Evolutionary conservation across 768 basidiomycete genomes (phyloP), one percentile per base, ranked within the genome.

Genomic region (Podaxis mareebaensis): DNA sequence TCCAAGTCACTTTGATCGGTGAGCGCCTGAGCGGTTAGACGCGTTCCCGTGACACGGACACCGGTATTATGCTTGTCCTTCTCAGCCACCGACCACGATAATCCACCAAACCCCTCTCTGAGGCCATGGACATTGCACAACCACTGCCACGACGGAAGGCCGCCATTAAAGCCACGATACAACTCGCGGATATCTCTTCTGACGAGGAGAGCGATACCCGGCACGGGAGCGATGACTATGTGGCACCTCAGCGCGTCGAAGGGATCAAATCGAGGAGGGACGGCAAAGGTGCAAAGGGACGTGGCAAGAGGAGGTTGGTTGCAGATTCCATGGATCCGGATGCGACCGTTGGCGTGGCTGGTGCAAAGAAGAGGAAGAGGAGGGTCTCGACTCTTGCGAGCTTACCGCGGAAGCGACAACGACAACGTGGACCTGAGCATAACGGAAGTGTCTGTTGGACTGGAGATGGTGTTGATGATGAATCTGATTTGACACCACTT

Each of bases 401-500:
- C 11, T 15, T 36, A 5, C 36, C 54, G 20, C 44, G 46, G 17
- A 63, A 63, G 36, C 61, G 61, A 51, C 61, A 28, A 15, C 61
- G 61, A 40, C 61, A 28, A 15, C 54, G 55, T n/a, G 61, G 46
- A 26, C 20, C 28, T 13, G 12, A 30, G n/a, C 48, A 40, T 11
- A n/a, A n/a, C n/a, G 24, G 36, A 22, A 39, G 46, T 39, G 5
- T 62, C 26, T 30, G 15, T 15, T 17, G 12, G n/a, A 12, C 10
- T n/a, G 54, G 46, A 36, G 30, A 28, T 13, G 42, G 44, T 17
- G 42, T 28, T 26, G 55, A 57, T 17, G 54, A 63, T 20, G 55
- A 51, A 40, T 62, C 61, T 13, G 54, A 63, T 36, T 53, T 63
- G 54, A 63, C 61, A 10, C 61, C 61, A 1, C 36, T 51, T 39